Conservation (phyloP, 345 rosid species). For the Eucalyptus curtisii region DNA sequence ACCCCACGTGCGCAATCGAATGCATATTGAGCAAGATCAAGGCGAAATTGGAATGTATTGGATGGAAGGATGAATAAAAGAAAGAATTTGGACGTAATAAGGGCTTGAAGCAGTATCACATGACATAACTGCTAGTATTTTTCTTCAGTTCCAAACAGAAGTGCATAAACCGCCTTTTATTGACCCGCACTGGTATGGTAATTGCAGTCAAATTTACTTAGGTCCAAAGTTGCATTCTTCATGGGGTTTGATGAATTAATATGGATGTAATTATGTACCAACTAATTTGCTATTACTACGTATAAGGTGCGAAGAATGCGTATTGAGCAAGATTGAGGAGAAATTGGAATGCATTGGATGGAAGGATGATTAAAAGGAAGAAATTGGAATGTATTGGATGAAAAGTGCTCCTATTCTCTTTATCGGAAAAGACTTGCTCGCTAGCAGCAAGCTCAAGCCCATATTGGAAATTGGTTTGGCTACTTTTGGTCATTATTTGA, state of each 20-base stretch:
- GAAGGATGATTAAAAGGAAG: background rate
- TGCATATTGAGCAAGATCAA: background rate
- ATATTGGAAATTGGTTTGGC: background rate
- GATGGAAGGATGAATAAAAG: background rate
- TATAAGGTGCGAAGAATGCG: too few relatives aligned
- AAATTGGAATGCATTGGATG: too few relatives aligned
- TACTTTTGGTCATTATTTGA: too few relatives aligned
- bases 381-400: background rate
- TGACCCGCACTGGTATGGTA: background rate
- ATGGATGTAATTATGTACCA: background rate
- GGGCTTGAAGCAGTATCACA: background rate
- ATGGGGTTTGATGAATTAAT: background rate
- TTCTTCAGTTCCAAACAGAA: background rate
- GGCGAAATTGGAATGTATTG: background rate
- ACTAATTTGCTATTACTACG: background rate
- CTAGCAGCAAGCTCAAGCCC: background rate
- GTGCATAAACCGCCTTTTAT: background rate
- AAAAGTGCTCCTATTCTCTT: background rate
- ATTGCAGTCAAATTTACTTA: too few relatives aligned
- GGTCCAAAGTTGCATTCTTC: background rate
- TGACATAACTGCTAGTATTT: background rate
- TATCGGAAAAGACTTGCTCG: background rate
- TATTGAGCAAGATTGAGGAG: too few relatives aligned
- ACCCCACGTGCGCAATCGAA: too few relatives aligned
- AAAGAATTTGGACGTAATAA: background rate